Base-by-base conservation (phyloP, 2,329 filamentous ascomycete species). In the Rachicladosporium sp. region DNA sequence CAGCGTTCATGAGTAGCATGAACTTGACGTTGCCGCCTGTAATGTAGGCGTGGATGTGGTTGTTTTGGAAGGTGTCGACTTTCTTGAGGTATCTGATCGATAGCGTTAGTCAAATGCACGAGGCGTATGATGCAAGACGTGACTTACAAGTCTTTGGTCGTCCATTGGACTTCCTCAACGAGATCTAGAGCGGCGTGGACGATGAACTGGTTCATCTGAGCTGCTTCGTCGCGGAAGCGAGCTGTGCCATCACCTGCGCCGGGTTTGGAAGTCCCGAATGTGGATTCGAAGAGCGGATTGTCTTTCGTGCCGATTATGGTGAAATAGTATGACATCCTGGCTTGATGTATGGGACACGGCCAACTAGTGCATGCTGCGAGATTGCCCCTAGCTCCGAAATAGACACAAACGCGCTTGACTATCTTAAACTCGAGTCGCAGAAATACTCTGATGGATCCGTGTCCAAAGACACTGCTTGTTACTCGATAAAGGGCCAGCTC, bases 201-300 rank as follows among this genome's bases (percentile, higher is more conserved):
- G 58, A 96, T 86, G 68, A 98, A 96, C 63, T 95, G 91, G 67
- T 95, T 95, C 71, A 95, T 82, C 62, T 93, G 85, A 47, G 85
- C 79, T 40, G 89, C 82, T 55, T 93, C 80, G 49, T 93, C 84
- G 43, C 75, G 77, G 70, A 95, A 96, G 57, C 84, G 82, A 45
- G 89, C 76, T 59, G 87, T 72, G 52, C 91, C 91, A 69, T 96
- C 91, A 59, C 89, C 89, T 19, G 15, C 15, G 65, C 89, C 88
- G 53, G 87, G 82, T 64, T 95, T 95, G 31, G 86, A 93, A 31
- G 89, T 95, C 54, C 91, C 91, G 61, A 98, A 98, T 59, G 94
- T 88, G 64, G 93, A 78, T 66, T 93, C 89, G 67, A 96, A 98
- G 50, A 98, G 76, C 29, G 91, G 89, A 58, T 89, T 93, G 69